Percentiles rank a stretch among this genome's conserved stretches.
Evolutionary conservation across 345 rosid species (phyloP).

Genomic region (Euphorbia lathyris): DNA sequence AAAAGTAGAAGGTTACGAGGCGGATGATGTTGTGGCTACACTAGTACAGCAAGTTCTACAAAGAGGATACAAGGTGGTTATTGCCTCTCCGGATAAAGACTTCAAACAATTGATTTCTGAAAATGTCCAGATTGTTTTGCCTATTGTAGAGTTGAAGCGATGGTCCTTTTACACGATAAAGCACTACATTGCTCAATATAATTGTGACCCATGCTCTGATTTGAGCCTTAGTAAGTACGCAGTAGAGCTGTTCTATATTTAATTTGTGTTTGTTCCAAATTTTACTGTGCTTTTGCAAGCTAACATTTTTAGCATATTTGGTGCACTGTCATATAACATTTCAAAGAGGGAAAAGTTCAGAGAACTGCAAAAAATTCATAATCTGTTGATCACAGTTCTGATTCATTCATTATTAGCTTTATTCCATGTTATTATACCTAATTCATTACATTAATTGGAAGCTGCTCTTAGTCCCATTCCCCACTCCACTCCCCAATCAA

Average conservation of each 20-base stretch:
- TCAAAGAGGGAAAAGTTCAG: not conserved
- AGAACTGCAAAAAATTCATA: not conserved
- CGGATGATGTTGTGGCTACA: conserved; percentile 91
- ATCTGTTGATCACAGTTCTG: not conserved
- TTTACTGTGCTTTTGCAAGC: not conserved
- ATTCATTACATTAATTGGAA: too few relatives aligned
- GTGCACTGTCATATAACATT: not conserved
- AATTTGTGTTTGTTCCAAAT: not conserved
- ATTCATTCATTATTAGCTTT: not conserved
- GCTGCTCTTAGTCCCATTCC: not conserved
- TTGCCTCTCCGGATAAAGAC: conserved; percentile 97
- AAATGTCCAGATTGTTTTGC: conserved; percentile 86
- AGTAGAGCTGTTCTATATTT: conserved; percentile 5
- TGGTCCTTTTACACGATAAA: conserved; percentile 92
- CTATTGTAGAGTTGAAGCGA: conserved; percentile 60
- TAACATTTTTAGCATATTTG: not conserved
- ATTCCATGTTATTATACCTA: not conserved
- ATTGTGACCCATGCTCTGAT: conserved; percentile 75
- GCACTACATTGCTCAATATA: conserved; percentile 75
- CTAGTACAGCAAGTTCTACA: conserved; percentile 61
- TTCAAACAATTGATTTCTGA: conserved; percentile 92
- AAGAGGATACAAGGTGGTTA: conserved; percentile 58
- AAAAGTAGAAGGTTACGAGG: conserved; percentile 73
- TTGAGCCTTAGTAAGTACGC: conserved; percentile 75
- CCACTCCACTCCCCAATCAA: not conserved